Percentiles rank a stretch among this genome's conserved stretches.
phyloP scores from a whole-genome alignment of 2,329 filamentous ascomycete species.

The Monosporascus sp. region DNA sequence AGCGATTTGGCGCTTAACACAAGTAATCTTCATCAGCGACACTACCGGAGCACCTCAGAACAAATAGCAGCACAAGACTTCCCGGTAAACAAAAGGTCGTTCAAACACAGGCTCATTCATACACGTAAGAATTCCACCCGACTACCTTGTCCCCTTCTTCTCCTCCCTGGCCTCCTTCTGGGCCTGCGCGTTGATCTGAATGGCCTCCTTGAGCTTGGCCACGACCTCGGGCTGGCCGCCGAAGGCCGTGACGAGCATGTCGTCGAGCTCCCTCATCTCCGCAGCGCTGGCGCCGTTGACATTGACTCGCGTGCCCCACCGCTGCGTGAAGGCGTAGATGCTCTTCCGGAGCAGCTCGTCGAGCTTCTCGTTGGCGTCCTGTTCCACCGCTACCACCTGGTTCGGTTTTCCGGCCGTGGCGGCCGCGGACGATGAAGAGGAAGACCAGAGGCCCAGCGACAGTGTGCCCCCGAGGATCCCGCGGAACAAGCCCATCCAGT shows the following conservation, averaged over 20 bases:
- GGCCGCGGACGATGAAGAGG: conserved; percentile 11
- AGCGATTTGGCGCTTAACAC: too few species aligned
- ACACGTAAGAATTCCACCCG: not conserved
- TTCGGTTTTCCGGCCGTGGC: conserved; percentile 10
- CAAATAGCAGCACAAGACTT: too few species aligned
- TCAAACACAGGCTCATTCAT: too few species aligned
- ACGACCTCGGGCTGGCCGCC: conserved; percentile 55
- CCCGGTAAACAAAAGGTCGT: too few species aligned
- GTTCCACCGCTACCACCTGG: conserved; percentile 17
- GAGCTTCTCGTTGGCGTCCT: conserved; percentile 60
- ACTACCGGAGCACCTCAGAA: too few species aligned
- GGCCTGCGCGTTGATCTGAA: conserved; percentile 50
- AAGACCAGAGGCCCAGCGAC: conserved; percentile 29
- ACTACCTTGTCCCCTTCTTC: conserved; percentile 18
- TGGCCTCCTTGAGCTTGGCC: conserved; percentile 55
- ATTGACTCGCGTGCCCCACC: conserved; percentile 50
- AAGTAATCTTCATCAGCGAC: too few species aligned
- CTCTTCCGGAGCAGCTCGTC: conserved; percentile 58
- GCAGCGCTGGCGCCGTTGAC: conserved; percentile 44
- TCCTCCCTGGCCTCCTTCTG: conserved; percentile 37
- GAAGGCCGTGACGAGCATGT: conserved; percentile 52
- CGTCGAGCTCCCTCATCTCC: conserved; percentile 49
- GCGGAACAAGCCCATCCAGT: conserved; percentile 54
- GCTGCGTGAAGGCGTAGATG: conserved; percentile 58
- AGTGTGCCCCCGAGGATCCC: conserved; percentile 52